phyloP scores from a whole-genome alignment of 805 yeast genomes.

The Lipomyces spencermartinsiae region DNA sequence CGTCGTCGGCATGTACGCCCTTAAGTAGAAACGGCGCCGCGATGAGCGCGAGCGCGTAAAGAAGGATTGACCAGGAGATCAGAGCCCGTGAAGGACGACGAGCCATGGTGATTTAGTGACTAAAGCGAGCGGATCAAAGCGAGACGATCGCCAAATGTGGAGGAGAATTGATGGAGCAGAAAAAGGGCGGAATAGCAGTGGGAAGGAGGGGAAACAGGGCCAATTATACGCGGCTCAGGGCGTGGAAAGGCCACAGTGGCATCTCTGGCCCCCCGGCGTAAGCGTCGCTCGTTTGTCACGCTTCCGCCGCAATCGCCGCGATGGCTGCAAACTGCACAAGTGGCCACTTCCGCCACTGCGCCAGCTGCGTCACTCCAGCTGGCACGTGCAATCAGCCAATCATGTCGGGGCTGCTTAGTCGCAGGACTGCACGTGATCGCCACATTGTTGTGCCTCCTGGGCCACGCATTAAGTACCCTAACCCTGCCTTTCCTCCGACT shows the following conservation, averaged over 20 bases:
- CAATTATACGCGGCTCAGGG: slow-evolving; percentile 2
- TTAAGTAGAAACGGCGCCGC: slow-evolving; percentile 47
- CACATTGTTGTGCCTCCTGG: background rate
- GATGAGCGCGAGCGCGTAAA: slow-evolving; percentile 47
- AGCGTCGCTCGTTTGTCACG: slow-evolving; percentile 4
- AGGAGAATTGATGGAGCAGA: background rate
- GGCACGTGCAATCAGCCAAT: slow-evolving; percentile 1
- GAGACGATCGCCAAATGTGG: background rate
- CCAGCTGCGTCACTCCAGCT: background rate
- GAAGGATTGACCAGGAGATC: slow-evolving; percentile 45
- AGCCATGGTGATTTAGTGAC: slow-evolving; percentile 23
- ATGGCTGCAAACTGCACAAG: background rate
- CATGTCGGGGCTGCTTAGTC: background rate
- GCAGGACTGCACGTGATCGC: background rate
- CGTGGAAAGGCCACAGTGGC: slow-evolving; percentile 39
- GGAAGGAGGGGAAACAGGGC: slow-evolving; percentile 10
- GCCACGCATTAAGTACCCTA: background rate
- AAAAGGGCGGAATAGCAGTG: slow-evolving; percentile 3
- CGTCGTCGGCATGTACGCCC: slow-evolving; percentile 46
- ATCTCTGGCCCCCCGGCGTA: slow-evolving; percentile 16
- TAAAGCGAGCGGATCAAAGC: background rate
- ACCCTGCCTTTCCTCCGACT: too few species aligned
- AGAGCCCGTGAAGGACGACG: slow-evolving; percentile 31
- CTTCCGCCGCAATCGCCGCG: slow-evolving; percentile 13
- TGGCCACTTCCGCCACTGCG: background rate